Evolutionary conservation across 2,329 filamentous ascomycete species (phyloP).

Genomic region (Pseudocercospora musae): DNA sequence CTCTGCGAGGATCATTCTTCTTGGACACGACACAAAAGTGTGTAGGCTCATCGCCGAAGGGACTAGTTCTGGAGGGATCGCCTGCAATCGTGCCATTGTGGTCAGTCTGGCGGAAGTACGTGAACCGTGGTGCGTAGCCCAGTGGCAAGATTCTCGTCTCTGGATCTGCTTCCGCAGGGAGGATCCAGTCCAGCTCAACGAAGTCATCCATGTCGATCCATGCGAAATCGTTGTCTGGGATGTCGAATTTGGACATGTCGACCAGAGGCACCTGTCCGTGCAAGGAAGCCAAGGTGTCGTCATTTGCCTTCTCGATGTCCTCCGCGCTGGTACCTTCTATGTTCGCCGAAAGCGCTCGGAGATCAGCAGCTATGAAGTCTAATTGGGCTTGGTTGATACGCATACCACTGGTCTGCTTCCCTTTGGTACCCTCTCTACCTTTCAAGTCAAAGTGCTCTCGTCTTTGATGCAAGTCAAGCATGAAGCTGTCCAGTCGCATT

Average conservation of each 20-base stretch:
- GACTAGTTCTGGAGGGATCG: conserved; percentile 78
- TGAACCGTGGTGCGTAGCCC: conserved; percentile 89
- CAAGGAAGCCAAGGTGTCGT: conserved; percentile 58
- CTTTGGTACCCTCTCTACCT: conserved; percentile 62
- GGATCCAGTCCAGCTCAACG: conserved; percentile 93
- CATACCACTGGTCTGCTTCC: conserved; percentile 84
- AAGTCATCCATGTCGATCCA: conserved; percentile 99
- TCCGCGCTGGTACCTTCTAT: conserved; percentile 78
- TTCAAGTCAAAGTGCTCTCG: conserved; percentile 86
- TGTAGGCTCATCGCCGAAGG: conserved; percentile 88
- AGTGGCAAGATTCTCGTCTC: conserved; percentile 92
- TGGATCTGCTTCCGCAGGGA: conserved; percentile 84
- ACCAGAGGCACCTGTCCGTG: conserved; percentile 52
- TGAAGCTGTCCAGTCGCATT: conserved; percentile 92
- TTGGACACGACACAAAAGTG: conserved; percentile 91
- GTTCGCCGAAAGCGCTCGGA: conserved; percentile 87
- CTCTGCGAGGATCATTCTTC: conserved; percentile 70
- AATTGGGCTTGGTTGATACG: conserved; percentile 93
- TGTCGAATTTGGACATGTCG: conserved; percentile 82
- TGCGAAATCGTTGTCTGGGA: conserved; percentile 88
- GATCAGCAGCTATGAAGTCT: conserved; percentile 85
- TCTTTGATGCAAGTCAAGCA: conserved; percentile 91
- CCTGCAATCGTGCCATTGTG: conserved; percentile 75
- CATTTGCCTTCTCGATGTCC: conserved; percentile 65
- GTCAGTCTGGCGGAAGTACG: conserved; percentile 95